Conservation (phyloP, 805 yeast species). For the Kodamaea neixiangensis region DNA sequence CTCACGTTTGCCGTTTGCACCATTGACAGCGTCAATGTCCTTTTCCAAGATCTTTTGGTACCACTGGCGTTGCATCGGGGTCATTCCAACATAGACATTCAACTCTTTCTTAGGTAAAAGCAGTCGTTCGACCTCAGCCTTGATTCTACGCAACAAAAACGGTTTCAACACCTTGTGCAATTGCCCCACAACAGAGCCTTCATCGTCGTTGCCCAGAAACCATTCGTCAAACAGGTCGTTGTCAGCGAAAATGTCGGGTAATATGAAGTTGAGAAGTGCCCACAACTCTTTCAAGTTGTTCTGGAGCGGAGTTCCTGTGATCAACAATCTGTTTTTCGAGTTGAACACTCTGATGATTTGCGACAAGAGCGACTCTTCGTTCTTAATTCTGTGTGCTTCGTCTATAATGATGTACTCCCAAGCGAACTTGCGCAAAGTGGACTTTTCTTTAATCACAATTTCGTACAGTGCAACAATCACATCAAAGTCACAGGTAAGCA, state of each 20-base stretch:
- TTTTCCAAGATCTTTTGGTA: constrained; percentile 74
- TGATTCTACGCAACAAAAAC: constrained; percentile 72
- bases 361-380: constrained; percentile 70
- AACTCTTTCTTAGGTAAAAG: constrained; percentile 73
- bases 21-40: constrained; percentile 83
- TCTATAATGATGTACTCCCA: constrained; percentile 81
- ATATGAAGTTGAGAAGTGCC: constrained; percentile 74
- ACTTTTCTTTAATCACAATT: constrained; percentile 73
- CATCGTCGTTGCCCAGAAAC: constrained; percentile 50
- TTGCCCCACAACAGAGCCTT: constrained; percentile 49
- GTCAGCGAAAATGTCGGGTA: constrained; percentile 79
- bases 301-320: constrained; percentile 83
- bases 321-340: constrained; percentile 66
- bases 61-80: constrained; percentile 79
- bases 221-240: constrained; percentile 73
- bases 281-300: constrained; percentile 78
- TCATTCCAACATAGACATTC: constrained; percentile 72
- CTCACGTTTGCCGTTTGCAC: constrained; percentile 74
- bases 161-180: constrained; percentile 77
- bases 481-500: constrained; percentile 66
- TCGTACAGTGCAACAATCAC: constrained; percentile 74
- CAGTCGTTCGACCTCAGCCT: constrained; percentile 79
- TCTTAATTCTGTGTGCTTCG: constrained; percentile 82
- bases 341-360: constrained; percentile 75
- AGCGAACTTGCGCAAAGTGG: constrained; percentile 61